Percentiles rank a stretch among this genome's conserved stretches.
Conservation (phyloP, 2,329 filamentous ascomycete species). For the Trichoderma breve region DNA sequence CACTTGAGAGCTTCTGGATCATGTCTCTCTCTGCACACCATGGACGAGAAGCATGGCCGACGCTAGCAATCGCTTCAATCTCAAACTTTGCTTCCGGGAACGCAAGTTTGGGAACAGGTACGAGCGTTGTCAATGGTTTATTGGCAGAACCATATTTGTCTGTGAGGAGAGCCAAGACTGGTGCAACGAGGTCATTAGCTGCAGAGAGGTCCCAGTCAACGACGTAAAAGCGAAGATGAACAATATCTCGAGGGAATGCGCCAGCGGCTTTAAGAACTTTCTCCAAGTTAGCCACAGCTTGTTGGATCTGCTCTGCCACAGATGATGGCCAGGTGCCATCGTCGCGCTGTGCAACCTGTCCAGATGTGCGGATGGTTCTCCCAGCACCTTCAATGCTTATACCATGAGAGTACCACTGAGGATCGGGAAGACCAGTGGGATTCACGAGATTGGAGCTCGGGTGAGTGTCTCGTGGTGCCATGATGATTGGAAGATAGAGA, state of each 20-base stretch:
- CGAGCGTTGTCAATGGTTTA: not conserved
- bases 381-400: not conserved
- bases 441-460: not conserved
- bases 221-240: slow-evolving; percentile 3
- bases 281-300: not conserved
- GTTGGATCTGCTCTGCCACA: not conserved
- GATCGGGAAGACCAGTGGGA: not conserved
- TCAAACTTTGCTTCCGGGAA: not conserved
- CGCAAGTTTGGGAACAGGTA: slow-evolving; percentile 5
- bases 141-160: slow-evolving; percentile 1
- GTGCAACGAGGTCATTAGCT: not conserved
- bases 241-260: not conserved
- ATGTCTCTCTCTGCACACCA: not conserved
- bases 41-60: not conserved
- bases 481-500: not conserved
- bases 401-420: not conserved
- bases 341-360: not conserved
- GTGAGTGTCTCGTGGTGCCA: not conserved
- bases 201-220: not conserved
- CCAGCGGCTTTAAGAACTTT: not conserved
- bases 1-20: not conserved
- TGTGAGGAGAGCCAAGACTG: not conserved
- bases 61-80: not conserved
- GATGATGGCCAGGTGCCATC: not conserved
- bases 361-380: not conserved